These are phyloP conservation scores for Cucurbita ficifolia DNA, from an alignment of 306 rosid genomes.

Conservation along the genomic window DNA sequence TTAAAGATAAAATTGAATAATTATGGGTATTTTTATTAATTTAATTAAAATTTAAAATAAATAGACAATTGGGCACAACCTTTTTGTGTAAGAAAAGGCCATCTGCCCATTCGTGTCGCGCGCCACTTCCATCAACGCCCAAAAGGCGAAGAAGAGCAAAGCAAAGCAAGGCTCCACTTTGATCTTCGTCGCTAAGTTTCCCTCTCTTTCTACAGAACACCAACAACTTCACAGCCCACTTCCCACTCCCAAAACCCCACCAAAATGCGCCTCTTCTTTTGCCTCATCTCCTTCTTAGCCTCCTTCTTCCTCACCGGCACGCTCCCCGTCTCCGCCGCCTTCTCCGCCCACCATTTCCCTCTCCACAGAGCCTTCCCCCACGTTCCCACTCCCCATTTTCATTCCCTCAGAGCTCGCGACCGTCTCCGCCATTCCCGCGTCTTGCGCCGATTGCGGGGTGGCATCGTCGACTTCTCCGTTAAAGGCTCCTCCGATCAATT, in stretches of 20 bases:
- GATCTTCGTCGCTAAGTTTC: constrained; percentile 16
- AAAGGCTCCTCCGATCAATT: constrained; percentile 65
- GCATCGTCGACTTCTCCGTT: constrained; percentile 61
- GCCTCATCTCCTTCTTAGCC: constrained; percentile 11
- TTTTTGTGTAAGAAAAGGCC: background rate
- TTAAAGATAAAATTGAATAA: too few relatives aligned
- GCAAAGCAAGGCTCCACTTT: background rate
- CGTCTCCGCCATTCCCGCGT: constrained; percentile 50
- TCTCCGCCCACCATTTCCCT: constrained; percentile 27
- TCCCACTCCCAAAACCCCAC: background rate
- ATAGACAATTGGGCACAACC: background rate
- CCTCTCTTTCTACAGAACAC: constrained; percentile 1
- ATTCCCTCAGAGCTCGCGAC: constrained; percentile 51
- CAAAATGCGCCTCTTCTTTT: constrained; percentile 29
- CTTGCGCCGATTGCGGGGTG: constrained; percentile 32
- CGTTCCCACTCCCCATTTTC: constrained; percentile 28
- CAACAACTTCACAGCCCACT: background rate
- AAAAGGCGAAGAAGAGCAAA: constrained; percentile 8
- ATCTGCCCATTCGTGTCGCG: background rate
- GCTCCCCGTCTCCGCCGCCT: constrained; percentile 5
- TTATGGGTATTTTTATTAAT: too few relatives aligned
- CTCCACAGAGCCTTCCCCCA: constrained; percentile 48
- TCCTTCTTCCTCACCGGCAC: constrained; percentile 9
- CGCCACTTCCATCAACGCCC: constrained; percentile 16
- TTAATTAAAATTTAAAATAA: background rate